Conservation (phyloP, 2,329 filamentous ascomycete genomes). For the Elsinoe arachidis region DNA sequence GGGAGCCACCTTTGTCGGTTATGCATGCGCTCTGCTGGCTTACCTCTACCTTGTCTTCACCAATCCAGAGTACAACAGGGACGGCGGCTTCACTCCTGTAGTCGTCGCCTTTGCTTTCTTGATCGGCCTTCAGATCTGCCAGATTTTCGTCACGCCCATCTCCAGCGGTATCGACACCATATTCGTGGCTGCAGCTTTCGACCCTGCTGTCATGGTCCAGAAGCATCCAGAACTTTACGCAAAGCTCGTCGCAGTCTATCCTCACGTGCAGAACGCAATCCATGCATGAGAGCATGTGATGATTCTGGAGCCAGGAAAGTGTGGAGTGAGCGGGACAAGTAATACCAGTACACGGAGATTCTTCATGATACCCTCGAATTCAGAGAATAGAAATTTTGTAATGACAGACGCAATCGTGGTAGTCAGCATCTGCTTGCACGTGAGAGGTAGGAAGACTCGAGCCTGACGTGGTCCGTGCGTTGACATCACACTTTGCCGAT, state of each 20-base stretch:
- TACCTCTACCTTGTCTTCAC: slow-evolving; percentile 85
- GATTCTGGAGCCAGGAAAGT: neutral
- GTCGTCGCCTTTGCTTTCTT: slow-evolving; percentile 80
- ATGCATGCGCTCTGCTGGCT: slow-evolving; percentile 68
- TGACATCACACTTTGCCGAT: neutral
- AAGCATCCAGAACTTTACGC: slow-evolving; percentile 77
- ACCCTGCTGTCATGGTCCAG: slow-evolving; percentile 59
- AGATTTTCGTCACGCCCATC: slow-evolving; percentile 82
- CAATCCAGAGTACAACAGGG: slow-evolving; percentile 64
- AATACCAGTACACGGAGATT: too few relatives aligned
- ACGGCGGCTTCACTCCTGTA: slow-evolving; percentile 62
- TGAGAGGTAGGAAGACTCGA: neutral
- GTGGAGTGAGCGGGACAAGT: too few relatives aligned
- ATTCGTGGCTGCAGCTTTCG: slow-evolving; percentile 67
- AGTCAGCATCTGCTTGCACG: slow-evolving; percentile 6
- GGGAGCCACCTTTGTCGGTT: slow-evolving; percentile 74
- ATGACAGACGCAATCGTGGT: too few relatives aligned
- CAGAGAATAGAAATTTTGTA: too few relatives aligned
- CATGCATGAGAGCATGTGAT: slow-evolving; percentile 18
- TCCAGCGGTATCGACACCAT: slow-evolving; percentile 85
- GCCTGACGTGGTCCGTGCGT: neutral
- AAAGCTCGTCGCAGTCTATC: slow-evolving; percentile 72
- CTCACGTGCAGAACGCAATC: slow-evolving; percentile 70
- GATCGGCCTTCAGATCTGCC: slow-evolving; percentile 80
- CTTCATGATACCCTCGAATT: too few relatives aligned